Evolutionary conservation across 441 rosid genomes (phyloP), one percentile per base, ranked within the genome.

Genomic region (Isatis lusitanica): DNA sequence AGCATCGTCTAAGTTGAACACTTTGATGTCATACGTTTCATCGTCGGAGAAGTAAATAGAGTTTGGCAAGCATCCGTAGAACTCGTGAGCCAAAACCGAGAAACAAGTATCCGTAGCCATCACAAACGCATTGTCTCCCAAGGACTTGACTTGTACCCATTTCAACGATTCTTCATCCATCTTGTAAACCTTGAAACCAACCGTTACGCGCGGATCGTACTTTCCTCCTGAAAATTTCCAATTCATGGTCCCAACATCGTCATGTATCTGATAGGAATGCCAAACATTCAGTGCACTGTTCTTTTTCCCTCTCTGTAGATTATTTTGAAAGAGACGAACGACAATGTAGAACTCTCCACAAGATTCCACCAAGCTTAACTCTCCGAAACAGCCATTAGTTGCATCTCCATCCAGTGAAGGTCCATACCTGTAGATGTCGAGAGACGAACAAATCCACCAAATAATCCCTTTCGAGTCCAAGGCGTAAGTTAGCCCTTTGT

Each of bases 291-390:
- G 24, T 21, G 1, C 24, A 21, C 24, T 21, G 2, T 21, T 21
- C 1, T 21, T 21, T 21, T 21, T 21, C 2, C 24, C 24, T 21
- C 24, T 21, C 24, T 21, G 24, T 21, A 1, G 24, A 21, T 21
- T 21, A 21, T 21, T 21, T 21, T 21, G 24, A 21, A 21, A 21
- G 24, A 21, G 24, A 21, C 24, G 24, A 21, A 21, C 81, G 6
- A 86, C 85, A 43, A 86, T 76, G 18, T 78, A 81, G 39, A 84
- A 75, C 57, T 83, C 83, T 8, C 85, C 87, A 53, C 79, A 12
- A 1, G 30, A 4, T 63, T 44, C 18, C 18, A 44, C 50, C 0
- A 44, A 44, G 17, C 48, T n/a, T 6, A 1, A 1, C 8, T n/a
- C 1, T 43, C 48, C 13, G 9, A 17, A 43, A 13, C 3, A 5